Evolutionary conservation across 768 basidiomycete species (phyloP).

Genomic region (Trametopsis cervina): DNA sequence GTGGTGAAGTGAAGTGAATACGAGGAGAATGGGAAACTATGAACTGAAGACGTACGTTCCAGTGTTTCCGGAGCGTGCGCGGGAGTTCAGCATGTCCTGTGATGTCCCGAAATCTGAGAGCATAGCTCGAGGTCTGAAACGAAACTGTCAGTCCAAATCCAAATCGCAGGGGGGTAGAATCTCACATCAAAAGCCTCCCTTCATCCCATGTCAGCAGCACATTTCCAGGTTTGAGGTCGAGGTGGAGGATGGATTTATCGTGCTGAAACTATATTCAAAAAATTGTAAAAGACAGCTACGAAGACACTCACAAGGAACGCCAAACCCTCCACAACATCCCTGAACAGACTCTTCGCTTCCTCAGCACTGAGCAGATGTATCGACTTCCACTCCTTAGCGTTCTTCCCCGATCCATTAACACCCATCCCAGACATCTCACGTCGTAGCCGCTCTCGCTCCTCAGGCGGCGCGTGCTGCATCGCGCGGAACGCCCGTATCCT

Average conservation of each 20-base stretch:
- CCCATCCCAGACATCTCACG: constrained; percentile 36
- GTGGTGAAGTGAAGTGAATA: not conserved
- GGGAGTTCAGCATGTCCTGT: constrained; percentile 76
- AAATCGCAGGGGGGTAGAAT: constrained; percentile 4
- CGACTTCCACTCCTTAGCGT: constrained; percentile 47
- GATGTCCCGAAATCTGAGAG: constrained; percentile 95
- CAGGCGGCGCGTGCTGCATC: constrained; percentile 56
- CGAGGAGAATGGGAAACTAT: not conserved
- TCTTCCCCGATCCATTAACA: not conserved
- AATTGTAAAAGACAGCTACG: not conserved
- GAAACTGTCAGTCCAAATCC: constrained; percentile 3
- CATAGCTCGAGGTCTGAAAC: constrained; percentile 80
- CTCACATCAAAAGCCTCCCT: constrained; percentile 63
- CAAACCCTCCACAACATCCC: constrained; percentile 81
- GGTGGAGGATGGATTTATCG: constrained; percentile 78
- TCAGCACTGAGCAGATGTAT: constrained; percentile 82
- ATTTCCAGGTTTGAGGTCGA: constrained; percentile 93
- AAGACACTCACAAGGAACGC: constrained; percentile 64
- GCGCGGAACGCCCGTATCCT: constrained; percentile 73
- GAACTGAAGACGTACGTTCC: constrained; percentile 63
- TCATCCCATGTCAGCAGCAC: constrained; percentile 91
- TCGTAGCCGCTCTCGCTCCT: constrained; percentile 56
- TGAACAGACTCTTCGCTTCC: constrained; percentile 75
- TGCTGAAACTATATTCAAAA: constrained; percentile 41
- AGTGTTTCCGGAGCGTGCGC: constrained; percentile 82